These are phyloP conservation scores for Talaromyces sp. DNA, from an alignment of 2,329 filamentous ascomycete genomes.

Conservation along the genomic window DNA sequence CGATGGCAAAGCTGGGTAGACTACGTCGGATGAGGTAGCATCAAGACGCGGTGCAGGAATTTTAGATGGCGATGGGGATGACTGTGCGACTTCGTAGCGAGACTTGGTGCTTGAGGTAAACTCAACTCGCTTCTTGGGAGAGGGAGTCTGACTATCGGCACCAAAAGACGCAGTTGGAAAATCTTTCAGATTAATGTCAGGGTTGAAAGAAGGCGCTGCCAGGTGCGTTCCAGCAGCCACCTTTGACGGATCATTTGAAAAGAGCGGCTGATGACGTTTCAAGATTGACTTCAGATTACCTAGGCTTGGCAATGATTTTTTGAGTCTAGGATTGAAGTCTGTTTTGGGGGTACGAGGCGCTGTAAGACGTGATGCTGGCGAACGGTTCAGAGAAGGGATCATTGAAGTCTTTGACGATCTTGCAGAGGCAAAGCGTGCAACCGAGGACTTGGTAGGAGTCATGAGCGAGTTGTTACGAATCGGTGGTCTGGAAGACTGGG, in stretches of 20 bases:
- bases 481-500: conserved; percentile 23
- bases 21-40: conserved; percentile 21
- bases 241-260: conserved; percentile 54
- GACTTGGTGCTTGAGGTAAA: conserved; percentile 68
- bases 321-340: conserved; percentile 43
- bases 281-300: conserved; percentile 58
- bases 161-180: conserved; percentile 21
- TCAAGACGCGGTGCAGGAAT: conserved; percentile 20
- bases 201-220: conserved; percentile 33
- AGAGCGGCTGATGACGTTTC: conserved; percentile 54
- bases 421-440: conserved; percentile 55
- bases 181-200: conserved; percentile 47
- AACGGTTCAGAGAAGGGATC: conserved; percentile 48
- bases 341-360: conserved; percentile 37
- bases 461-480: conserved; percentile 53
- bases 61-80: conserved; percentile 39
- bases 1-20: conserved; percentile 32
- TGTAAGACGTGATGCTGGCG: conserved; percentile 49
- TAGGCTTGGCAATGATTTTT: conserved; percentile 45
- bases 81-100: conserved; percentile 28
- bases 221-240: conserved; percentile 56
- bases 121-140: conserved; percentile 71
- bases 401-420: conserved; percentile 52
- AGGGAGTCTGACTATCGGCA: conserved; percentile 56
- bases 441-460: conserved; percentile 73